Conservation (phyloP, 108 stramenopile genomes). For the Pseudonitzschia multiseries region DNA sequence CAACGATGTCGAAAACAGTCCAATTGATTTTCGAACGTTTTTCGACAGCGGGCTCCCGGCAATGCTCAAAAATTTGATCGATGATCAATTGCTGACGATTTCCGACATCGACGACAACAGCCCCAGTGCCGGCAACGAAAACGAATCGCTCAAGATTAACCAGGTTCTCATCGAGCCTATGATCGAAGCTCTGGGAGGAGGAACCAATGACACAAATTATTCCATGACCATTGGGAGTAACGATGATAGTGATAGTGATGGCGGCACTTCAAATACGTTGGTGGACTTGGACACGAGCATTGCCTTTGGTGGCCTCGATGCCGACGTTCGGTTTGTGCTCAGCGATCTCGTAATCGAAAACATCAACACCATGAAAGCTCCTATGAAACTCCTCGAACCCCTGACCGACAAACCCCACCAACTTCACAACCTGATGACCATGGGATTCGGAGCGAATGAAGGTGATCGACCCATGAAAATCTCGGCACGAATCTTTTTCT, state of each 20-base stretch:
- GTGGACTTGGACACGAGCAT: conserved; percentile 39
- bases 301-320: conserved; percentile 58
- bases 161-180: conserved; percentile 53
- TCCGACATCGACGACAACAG: neutral
- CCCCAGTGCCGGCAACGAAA: conserved; percentile 15
- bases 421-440: conserved; percentile 51
- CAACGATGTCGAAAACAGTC: neutral
- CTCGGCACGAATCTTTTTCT: conserved; percentile 25
- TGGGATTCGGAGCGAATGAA: conserved; percentile 19
- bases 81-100: conserved; percentile 22
- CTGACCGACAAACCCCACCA: conserved; percentile 34
- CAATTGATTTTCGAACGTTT: neutral
- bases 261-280: neutral
- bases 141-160: conserved; percentile 49
- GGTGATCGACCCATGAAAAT: conserved; percentile 28
- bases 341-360: conserved; percentile 51
- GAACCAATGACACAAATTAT: neutral
- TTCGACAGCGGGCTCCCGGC: conserved; percentile 47
- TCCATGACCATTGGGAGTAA: neutral
- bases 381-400: conserved; percentile 52
- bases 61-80: conserved; percentile 18
- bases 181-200: conserved; percentile 15
- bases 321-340: conserved; percentile 42
- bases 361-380: conserved; percentile 56
- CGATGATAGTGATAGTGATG: neutral